Conservation (phyloP, 768 basidiomycete genomes). For the Cystobasidium tubakii region DNA sequence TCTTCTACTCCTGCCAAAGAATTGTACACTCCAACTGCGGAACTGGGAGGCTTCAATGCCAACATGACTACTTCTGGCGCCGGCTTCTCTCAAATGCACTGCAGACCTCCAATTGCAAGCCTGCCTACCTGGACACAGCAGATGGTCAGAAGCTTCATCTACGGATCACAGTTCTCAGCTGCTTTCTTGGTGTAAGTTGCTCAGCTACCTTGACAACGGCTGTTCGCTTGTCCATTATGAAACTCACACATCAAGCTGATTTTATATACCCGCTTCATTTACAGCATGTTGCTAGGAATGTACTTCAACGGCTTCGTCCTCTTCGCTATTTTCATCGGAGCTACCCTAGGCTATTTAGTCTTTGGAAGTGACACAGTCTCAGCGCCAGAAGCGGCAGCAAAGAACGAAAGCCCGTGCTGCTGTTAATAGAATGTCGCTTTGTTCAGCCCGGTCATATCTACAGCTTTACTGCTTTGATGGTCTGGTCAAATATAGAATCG, state of each 20-base stretch:
- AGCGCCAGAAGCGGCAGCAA: not conserved
- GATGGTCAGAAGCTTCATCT: constrained; percentile 44
- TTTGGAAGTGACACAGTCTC: constrained; percentile 31
- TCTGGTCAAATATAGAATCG: too few relatives aligned
- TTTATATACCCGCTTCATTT: too few relatives aligned
- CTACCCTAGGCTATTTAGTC: constrained; percentile 11
- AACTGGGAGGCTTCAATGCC: not conserved
- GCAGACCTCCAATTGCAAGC: not conserved
- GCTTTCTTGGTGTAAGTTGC: constrained; percentile 45
- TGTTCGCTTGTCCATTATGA: too few relatives aligned
- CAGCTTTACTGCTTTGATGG: too few relatives aligned
- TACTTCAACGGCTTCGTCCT: constrained; percentile 49
- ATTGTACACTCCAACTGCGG: not conserved
- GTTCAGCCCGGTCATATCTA: too few relatives aligned
- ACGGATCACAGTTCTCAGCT: constrained; percentile 48
- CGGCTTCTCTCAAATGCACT: not conserved
- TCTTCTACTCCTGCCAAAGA: not conserved
- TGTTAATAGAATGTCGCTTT: constrained; percentile 12
- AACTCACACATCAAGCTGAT: not conserved
- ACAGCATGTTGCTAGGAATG: constrained; percentile 41
- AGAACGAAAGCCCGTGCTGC: constrained; percentile 27
- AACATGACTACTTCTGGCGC: constrained; percentile 34
- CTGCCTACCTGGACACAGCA: constrained; percentile 46
- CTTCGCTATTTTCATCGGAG: constrained; percentile 46
- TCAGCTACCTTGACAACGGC: not conserved